These are phyloP conservation scores for Cytospora leucostoma DNA, from an alignment of 2,329 filamentous ascomycete species.

Conservation along the genomic window DNA sequence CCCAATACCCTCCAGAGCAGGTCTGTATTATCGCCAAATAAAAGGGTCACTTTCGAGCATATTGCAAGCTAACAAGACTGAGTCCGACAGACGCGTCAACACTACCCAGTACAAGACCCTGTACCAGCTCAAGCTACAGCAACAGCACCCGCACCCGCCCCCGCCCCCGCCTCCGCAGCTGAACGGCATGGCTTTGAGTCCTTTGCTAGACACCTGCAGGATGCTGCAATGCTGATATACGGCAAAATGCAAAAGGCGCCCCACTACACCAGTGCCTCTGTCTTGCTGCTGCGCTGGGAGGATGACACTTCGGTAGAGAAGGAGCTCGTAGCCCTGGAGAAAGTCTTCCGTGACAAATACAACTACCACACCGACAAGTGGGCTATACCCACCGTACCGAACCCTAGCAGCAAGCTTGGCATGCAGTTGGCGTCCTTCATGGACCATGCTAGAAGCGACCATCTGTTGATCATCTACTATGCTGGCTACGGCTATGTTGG, in stretches of 20 bases:
- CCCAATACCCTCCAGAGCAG: slow-evolving; percentile 29
- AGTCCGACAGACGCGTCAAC: slow-evolving; percentile 23
- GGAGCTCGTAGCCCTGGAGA: slow-evolving; percentile 57
- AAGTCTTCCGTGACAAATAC: slow-evolving; percentile 60
- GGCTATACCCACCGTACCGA: slow-evolving; percentile 60
- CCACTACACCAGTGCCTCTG: slow-evolving; percentile 58
- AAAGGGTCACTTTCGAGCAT: neutral
- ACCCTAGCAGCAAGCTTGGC: slow-evolving; percentile 63
- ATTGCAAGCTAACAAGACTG: slow-evolving; percentile 8
- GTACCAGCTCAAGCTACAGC: slow-evolving; percentile 3
- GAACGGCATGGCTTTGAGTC: slow-evolving; percentile 66
- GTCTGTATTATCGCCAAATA: slow-evolving; percentile 14
- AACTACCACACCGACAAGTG: slow-evolving; percentile 62
- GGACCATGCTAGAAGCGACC: slow-evolving; percentile 57
- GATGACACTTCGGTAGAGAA: slow-evolving; percentile 56
- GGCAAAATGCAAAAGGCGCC: slow-evolving; percentile 60
- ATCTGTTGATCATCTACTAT: slow-evolving; percentile 66
- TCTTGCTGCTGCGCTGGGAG: slow-evolving; percentile 63
- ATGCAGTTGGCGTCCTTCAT: slow-evolving; percentile 62
- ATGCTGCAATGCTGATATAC: slow-evolving; percentile 68
- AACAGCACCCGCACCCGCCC: slow-evolving; percentile 27
- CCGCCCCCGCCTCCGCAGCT: slow-evolving; percentile 28
- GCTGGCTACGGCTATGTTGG: slow-evolving; percentile 61
- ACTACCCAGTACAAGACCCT: slow-evolving; percentile 29
- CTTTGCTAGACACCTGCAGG: slow-evolving; percentile 67